Evolutionary conservation across 352 stramenopile genomes (phyloP).

Genomic region (Blastocystis sp.): DNA sequence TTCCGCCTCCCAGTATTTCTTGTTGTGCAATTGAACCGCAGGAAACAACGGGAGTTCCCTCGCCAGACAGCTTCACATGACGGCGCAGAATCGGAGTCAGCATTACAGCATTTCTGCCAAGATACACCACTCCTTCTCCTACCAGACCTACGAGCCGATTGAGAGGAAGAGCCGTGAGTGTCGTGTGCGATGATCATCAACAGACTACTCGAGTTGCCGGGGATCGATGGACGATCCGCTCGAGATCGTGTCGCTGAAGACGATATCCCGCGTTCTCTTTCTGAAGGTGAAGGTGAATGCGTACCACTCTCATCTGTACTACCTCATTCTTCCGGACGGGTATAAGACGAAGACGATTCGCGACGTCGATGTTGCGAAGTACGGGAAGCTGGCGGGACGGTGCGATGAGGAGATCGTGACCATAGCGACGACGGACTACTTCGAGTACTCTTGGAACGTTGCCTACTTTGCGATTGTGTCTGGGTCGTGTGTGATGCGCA

Average conservation of each 20-base stretch:
- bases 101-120: not conserved
- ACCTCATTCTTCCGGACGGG: not conserved
- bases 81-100: not conserved
- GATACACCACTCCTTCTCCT: not conserved
- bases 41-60: not conserved
- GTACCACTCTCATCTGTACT: constrained; percentile 5
- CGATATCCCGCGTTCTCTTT: not conserved
- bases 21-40: not conserved
- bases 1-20: not conserved
- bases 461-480: not conserved
- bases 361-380: not conserved
- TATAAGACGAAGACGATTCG: not conserved
- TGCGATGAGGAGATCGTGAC: constrained; percentile 39
- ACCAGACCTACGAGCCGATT: no score
- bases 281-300: constrained; percentile 29
- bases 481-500: not conserved
- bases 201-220: not conserved
- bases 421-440: constrained; percentile 38
- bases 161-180: no score
- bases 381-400: constrained; percentile 19
- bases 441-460: constrained; percentile 12
- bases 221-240: not conserved
- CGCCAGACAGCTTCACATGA: not conserved
- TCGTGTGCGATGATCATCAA: no score
- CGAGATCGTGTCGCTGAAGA: not conserved